Evolutionary conservation across 1,139 yeast genomes (phyloP).

Genomic region (Starmera stellimalicola): DNA sequence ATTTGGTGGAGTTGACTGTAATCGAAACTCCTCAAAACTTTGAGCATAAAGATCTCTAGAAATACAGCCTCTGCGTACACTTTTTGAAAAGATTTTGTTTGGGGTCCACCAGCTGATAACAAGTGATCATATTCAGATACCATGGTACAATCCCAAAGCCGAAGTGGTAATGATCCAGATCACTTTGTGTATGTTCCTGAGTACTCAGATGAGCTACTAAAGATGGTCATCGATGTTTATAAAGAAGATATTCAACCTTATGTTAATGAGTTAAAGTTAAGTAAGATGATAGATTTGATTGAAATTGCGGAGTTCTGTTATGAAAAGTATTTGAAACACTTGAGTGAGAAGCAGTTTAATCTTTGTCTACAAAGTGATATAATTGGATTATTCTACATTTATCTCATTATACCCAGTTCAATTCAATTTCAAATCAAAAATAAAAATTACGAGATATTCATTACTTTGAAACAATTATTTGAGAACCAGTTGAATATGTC

Average conservation of each 20-base stretch:
- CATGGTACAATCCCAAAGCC: too few relatives aligned
- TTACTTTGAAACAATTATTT: constrained; percentile 23
- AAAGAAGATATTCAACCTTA: constrained; percentile 20
- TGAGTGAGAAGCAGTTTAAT: constrained; percentile 6
- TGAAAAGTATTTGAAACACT: constrained; percentile 19
- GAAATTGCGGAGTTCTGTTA: constrained; percentile 23
- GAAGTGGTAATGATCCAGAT: too few relatives aligned
- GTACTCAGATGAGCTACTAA: constrained; percentile 24
- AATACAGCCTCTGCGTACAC: too few relatives aligned
- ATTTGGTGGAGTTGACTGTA: too few relatives aligned
- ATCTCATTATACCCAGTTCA: constrained; percentile 26
- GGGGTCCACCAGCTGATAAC: too few relatives aligned
- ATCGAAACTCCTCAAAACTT: too few relatives aligned
- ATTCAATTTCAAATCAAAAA: constrained; percentile 29
- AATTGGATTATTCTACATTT: constrained; percentile 26
- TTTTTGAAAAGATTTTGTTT: too few relatives aligned
- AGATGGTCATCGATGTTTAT: constrained; percentile 21
- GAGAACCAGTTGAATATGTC: constrained; percentile 28
- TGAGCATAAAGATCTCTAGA: too few relatives aligned
- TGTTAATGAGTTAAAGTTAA: constrained; percentile 19
- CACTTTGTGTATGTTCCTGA: constrained; percentile 30
- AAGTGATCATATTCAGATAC: too few relatives aligned
- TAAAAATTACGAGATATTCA: constrained; percentile 27
- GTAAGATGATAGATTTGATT: constrained; percentile 23
- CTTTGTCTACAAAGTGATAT: constrained; percentile 20